phyloP scores from a whole-genome alignment of 148 eudicot species.

The Tetragonia tetragonoides region DNA sequence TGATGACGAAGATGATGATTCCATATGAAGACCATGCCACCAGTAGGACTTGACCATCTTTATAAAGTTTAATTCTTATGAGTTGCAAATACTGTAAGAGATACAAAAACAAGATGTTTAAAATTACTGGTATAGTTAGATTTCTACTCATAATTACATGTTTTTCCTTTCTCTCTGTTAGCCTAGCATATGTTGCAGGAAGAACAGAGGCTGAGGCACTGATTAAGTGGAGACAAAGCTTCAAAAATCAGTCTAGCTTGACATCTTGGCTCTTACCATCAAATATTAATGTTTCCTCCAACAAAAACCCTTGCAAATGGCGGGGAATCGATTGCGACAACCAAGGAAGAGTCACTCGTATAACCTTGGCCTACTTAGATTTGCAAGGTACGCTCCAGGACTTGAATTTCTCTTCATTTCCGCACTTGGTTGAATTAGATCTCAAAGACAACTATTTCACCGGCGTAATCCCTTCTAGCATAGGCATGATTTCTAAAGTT shows the following conservation, averaged over 20 bases:
- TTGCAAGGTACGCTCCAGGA: conserved; percentile 16
- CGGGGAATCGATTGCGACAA: conserved; percentile 16
- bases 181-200: conserved; percentile 12
- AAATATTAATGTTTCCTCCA: conserved; percentile 1
- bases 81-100: not conserved
- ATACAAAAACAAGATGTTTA: no score
- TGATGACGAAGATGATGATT: no score
- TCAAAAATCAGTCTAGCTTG: conserved; percentile 19
- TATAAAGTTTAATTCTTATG: no score
- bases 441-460: conserved; percentile 9
- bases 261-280: no score
- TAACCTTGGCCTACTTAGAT: conserved; percentile 10
- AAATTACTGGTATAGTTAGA: no score
- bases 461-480: conserved; percentile 17
- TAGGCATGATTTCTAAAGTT: conserved; percentile 17
- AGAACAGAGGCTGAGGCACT: conserved; percentile 17
- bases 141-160: not conserved
- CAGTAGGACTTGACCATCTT: no score
- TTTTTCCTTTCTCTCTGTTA: not conserved
- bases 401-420: conserved; percentile 30
- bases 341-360: conserved; percentile 18
- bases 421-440: conserved; percentile 14
- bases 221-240: conserved; percentile 14
- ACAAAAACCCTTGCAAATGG: conserved; percentile 22
- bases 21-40: no score